These are phyloP conservation scores for Dactylellina sp. DNA, from an alignment of 2,329 filamentous ascomycete genomes.

Conservation along the genomic window DNA sequence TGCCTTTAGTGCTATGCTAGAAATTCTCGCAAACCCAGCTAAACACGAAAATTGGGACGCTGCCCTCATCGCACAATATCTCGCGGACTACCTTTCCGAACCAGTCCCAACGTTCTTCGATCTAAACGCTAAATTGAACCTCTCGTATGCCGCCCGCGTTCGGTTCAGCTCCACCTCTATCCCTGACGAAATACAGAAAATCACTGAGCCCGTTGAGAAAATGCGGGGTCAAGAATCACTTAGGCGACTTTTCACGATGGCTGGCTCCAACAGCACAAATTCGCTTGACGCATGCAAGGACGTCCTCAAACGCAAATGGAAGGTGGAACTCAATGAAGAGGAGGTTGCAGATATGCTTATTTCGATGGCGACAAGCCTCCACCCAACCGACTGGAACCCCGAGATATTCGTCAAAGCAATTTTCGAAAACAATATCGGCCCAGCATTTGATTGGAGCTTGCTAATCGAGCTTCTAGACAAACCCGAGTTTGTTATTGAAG, in stretches of 20 bases:
- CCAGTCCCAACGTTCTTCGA: constrained; percentile 88
- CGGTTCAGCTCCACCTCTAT: constrained; percentile 59
- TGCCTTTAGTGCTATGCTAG: constrained; percentile 80
- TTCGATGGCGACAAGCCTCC: constrained; percentile 59
- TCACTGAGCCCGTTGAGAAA: constrained; percentile 63
- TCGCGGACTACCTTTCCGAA: constrained; percentile 88
- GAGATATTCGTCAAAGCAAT: constrained; percentile 71
- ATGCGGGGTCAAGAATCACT: constrained; percentile 76
- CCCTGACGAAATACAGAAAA: constrained; percentile 58
- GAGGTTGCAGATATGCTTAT: constrained; percentile 85
- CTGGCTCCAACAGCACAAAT: constrained; percentile 79
- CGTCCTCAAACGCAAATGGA: constrained; percentile 69
- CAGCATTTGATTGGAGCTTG: constrained; percentile 60
- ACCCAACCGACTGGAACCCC: constrained; percentile 60
- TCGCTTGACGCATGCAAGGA: constrained; percentile 78
- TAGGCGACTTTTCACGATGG: constrained; percentile 75
- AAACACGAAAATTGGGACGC: constrained; percentile 75
- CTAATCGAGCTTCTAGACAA: constrained; percentile 71
- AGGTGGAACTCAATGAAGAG: constrained; percentile 78
- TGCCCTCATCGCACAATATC: constrained; percentile 79
- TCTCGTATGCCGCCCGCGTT: constrained; percentile 68
- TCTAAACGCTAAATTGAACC: constrained; percentile 75
- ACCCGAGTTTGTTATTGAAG: constrained; percentile 82
- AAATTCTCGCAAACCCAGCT: constrained; percentile 76
- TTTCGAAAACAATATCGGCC: constrained; percentile 64